phyloP scores from a whole-genome alignment of 495 filamentous ascomycete genomes.

The Symbiotaphrina buchneri region DNA sequence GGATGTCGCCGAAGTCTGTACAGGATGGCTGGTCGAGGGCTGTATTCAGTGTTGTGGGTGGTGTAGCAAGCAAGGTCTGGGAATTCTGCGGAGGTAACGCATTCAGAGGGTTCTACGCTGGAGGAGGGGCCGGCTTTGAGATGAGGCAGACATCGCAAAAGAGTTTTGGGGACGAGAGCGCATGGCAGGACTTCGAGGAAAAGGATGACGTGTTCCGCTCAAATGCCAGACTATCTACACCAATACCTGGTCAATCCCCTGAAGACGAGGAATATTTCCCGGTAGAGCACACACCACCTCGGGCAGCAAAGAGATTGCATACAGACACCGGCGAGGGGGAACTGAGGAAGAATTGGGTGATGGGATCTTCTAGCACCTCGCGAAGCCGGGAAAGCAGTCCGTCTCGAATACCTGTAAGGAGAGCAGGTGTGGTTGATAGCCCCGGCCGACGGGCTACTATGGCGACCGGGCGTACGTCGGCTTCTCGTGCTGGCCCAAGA shows the following conservation, averaged over 20 bases:
- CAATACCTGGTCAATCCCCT: conserved; percentile 22
- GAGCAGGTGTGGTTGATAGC: background rate
- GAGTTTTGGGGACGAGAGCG: conserved; percentile 2
- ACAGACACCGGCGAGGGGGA: conserved; percentile 19
- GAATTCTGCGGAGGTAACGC: conserved; percentile 55
- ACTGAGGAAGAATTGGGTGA: conserved; percentile 6
- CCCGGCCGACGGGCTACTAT: background rate
- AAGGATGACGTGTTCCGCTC: conserved; percentile 2
- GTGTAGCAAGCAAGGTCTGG: conserved; percentile 44
- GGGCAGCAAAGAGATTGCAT: conserved; percentile 28
- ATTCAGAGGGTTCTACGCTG: conserved; percentile 69
- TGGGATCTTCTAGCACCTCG: conserved; percentile 1
- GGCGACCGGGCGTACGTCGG: conserved; percentile 1
- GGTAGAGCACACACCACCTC: conserved; percentile 7
- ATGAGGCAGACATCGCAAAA: background rate
- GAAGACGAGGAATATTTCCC: conserved; percentile 8
- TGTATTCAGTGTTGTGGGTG: conserved; percentile 30
- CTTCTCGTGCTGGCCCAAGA: background rate
- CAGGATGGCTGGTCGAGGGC: conserved; percentile 19
- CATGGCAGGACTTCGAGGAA: conserved; percentile 13
- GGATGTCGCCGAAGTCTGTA: conserved; percentile 7
- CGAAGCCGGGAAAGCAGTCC: background rate
- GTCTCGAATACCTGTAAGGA: background rate
- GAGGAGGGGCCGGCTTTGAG: conserved; percentile 29
- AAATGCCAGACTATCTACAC: conserved; percentile 6